phyloP scores from a whole-genome alignment of 257 asterid genomes.

The Nemophila menziesii region DNA sequence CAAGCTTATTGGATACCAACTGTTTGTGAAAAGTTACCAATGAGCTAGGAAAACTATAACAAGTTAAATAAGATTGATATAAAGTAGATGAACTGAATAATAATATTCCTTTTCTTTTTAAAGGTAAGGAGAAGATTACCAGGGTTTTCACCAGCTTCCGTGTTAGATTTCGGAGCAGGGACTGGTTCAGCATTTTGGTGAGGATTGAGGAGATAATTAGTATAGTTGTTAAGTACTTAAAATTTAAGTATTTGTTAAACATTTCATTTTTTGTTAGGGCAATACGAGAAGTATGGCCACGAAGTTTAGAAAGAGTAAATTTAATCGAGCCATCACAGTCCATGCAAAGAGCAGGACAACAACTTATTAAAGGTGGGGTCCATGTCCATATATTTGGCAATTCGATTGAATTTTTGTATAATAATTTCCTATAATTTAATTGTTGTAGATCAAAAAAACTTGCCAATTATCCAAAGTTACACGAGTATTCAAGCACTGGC shows the following conservation, averaged over 20 bases:
- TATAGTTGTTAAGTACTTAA: constrained; percentile 5
- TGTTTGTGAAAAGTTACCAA: no score
- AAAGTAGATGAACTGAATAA: constrained; percentile 2
- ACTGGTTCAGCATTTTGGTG: constrained; percentile 97
- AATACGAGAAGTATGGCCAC: constrained; percentile 93
- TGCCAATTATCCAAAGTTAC: constrained; percentile 71
- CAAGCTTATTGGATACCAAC: no score
- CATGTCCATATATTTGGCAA: neutral
- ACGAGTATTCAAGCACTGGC: constrained; percentile 53
- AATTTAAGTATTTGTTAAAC: neutral
- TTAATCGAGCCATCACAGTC: constrained; percentile 97
- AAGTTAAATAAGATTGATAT: no score
- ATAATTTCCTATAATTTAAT: neutral
- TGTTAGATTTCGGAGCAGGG: constrained; percentile 97
- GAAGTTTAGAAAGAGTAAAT: constrained; percentile 48
- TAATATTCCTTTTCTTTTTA: constrained; percentile 8
- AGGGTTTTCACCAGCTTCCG: constrained; percentile 64
- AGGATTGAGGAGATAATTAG: constrained; percentile 51
- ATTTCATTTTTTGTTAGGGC: constrained; percentile 45
- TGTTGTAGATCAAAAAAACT: constrained; percentile 39
- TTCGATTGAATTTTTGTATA: neutral
- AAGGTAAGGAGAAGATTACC: constrained; percentile 84
- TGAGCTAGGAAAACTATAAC: no score
- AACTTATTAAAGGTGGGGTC: constrained; percentile 48
- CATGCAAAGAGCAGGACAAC: constrained; percentile 91